A percentile compares a stretch with the other conserved stretches of the same genome.
phyloP scores from a whole-genome alignment of 2,329 filamentous ascomycete species.

The Fusarium hainanense region DNA sequence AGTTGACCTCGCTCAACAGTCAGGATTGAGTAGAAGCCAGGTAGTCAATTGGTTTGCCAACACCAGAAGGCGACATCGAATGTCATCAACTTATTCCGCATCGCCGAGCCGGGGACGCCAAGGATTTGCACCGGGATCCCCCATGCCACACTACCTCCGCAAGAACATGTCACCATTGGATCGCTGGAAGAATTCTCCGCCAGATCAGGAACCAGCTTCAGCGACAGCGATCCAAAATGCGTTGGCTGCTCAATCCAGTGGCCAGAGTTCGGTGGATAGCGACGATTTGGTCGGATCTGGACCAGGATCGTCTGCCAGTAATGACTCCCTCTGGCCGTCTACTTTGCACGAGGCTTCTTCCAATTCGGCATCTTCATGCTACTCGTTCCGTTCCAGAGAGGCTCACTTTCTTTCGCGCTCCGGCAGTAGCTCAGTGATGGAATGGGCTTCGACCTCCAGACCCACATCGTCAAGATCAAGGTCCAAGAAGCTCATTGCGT shows the following conservation, averaged over 20 bases:
- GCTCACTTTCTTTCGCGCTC: constrained; percentile 34
- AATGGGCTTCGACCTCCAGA: constrained; percentile 26
- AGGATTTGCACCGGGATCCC: constrained; percentile 55
- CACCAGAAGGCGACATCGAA: constrained; percentile 59
- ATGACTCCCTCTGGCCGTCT: constrained; percentile 45
- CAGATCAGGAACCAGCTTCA: constrained; percentile 57
- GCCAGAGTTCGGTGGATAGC: constrained; percentile 32
- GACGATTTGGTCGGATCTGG: constrained; percentile 37
- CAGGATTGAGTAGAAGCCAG: constrained; percentile 58
- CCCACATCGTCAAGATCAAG: constrained; percentile 26
- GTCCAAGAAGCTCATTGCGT: constrained; percentile 39
- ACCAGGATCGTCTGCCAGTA: constrained; percentile 48
- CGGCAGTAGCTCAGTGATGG: constrained; percentile 36
- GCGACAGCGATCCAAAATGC: constrained; percentile 54
- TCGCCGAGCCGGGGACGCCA: constrained; percentile 42
- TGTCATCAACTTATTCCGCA: constrained; percentile 44
- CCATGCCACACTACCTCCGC: constrained; percentile 53
- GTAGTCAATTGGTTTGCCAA: constrained; percentile 64
- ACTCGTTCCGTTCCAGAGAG: constrained; percentile 38
- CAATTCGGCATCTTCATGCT: constrained; percentile 46
- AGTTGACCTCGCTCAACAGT: constrained; percentile 52
- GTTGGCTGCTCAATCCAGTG: constrained; percentile 29
- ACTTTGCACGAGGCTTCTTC: constrained; percentile 40
- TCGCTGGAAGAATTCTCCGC: constrained; percentile 55
- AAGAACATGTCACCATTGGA: constrained; percentile 59